A percentile compares a stretch with the other conserved stretches of the same genome.
Conservation (phyloP, 495 filamentous ascomycete species). For the Corynascus novoguineensis region DNA sequence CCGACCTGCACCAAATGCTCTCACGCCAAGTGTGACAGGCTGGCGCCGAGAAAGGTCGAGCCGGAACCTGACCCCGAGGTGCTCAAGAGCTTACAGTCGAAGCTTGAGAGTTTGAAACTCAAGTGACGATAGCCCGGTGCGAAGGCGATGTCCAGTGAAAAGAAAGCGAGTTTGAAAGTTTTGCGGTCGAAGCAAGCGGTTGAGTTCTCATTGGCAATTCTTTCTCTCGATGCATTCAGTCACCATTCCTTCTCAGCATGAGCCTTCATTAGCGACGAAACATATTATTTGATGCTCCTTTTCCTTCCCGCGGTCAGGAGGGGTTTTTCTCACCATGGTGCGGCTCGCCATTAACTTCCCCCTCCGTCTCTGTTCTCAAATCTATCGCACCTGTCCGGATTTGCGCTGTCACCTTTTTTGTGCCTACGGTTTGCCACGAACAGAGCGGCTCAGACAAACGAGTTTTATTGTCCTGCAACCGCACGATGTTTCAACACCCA, state of each 20-base stretch:
- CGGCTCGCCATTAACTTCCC: neutral
- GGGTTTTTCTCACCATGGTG: neutral
- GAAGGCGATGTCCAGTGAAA: neutral
- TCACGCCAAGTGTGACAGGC: conserved; percentile 49
- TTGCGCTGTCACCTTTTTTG: neutral
- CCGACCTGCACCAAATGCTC: conserved; percentile 56
- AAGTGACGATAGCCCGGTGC: conserved; percentile 19
- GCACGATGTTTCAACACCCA: neutral
- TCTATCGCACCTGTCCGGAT: neutral
- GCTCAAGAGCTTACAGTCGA: conserved; percentile 53
- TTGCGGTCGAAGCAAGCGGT: neutral
- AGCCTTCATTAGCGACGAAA: conserved; percentile 8
- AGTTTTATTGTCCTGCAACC: neutral
- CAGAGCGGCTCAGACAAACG: neutral
- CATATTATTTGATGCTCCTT: neutral
- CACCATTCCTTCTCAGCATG: conserved; percentile 8
- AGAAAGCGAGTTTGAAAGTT: neutral
- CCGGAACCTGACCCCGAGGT: conserved; percentile 61
- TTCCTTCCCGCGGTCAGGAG: neutral
- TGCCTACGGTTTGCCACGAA: neutral
- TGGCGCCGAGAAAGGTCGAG: conserved; percentile 54
- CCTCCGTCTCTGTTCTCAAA: neutral
- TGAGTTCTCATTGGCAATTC: conserved; percentile 1
- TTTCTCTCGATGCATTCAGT: conserved; percentile 9
- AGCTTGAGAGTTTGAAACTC: conserved; percentile 45